Conservation (phyloP, 2,329 filamentous ascomycete genomes). For the Trichoderma guizhouense region DNA sequence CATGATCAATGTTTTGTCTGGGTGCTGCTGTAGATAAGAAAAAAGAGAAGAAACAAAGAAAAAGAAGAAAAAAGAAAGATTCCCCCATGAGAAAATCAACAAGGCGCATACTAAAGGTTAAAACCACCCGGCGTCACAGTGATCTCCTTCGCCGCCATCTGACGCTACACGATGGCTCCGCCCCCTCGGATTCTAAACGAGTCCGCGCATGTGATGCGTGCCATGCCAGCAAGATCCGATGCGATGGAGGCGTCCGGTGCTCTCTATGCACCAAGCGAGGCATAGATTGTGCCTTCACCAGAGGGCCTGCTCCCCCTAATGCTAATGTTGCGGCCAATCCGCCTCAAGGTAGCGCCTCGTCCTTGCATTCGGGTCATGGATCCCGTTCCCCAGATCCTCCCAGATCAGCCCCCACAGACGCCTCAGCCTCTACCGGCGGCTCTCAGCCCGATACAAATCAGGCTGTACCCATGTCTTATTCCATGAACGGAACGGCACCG, state of each 20-base stretch:
- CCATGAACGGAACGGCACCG: not conserved
- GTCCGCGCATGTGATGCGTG: conserved; percentile 43
- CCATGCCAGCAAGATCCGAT: conserved; percentile 45
- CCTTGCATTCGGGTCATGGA: not conserved
- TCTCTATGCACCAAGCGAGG: conserved; percentile 39
- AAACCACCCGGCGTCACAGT: conserved; percentile 21
- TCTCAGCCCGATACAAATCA: not conserved
- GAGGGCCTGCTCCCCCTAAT: not conserved
- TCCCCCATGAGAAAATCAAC: not conserved
- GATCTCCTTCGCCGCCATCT: conserved; percentile 40
- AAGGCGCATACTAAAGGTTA: conserved; percentile 3
- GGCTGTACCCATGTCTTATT: not conserved
- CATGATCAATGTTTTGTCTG: not conserved
- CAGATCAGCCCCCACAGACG: not conserved
- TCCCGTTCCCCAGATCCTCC: not conserved
- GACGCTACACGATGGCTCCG: conserved; percentile 32
- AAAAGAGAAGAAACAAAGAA: not conserved
- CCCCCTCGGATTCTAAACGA: conserved; percentile 32
- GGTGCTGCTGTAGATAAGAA: not conserved
- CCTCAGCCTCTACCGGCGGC: not conserved
- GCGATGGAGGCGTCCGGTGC: conserved; percentile 40
- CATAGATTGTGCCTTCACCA: conserved; percentile 34
- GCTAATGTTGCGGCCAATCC: not conserved
- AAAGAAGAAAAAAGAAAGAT: not conserved
- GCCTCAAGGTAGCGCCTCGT: not conserved